A percentile compares a stretch with the other conserved stretches of the same genome.
These are phyloP conservation scores for Tephrocybe rancida DNA, from an alignment of 768 basidiomycete species.

Conservation along the genomic window DNA sequence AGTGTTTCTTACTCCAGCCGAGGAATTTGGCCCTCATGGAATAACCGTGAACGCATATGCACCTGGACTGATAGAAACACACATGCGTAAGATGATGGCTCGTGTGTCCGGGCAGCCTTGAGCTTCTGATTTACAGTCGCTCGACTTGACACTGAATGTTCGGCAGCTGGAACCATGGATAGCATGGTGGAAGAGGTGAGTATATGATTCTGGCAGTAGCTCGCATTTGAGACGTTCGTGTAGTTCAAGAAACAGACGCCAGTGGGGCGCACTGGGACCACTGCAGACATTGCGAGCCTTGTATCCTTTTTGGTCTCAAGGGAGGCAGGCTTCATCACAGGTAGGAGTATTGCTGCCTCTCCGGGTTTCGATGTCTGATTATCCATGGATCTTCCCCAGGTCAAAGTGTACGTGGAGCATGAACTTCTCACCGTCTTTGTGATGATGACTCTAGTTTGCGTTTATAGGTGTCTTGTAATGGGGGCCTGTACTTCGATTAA, in stretches of 20 bases:
- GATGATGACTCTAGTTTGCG: background rate
- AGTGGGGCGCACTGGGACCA: slow-evolving; percentile 12
- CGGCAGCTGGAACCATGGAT: background rate
- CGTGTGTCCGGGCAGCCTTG: background rate
- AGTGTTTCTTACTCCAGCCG: slow-evolving; percentile 24
- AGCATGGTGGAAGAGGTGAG: background rate
- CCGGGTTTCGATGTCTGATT: background rate
- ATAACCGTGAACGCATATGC: slow-evolving; percentile 48
- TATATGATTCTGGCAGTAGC: background rate
- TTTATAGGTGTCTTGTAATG: slow-evolving; percentile 5
- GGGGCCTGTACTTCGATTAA: slow-evolving; percentile 8
- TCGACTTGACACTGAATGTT: background rate
- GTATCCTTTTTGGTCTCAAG: slow-evolving; percentile 35
- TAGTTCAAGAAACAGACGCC: background rate
- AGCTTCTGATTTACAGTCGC: background rate
- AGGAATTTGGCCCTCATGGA: slow-evolving; percentile 36
- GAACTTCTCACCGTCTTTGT: background rate
- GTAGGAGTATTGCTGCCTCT: slow-evolving; percentile 6
- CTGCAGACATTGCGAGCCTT: slow-evolving; percentile 32
- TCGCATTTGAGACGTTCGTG: background rate
- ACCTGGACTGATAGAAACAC: slow-evolving; percentile 28
- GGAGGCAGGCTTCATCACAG: slow-evolving; percentile 34
- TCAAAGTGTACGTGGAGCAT: slow-evolving; percentile 3
- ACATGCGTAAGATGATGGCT: slow-evolving; percentile 9
- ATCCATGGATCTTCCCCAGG: background rate